Conservation (phyloP, 2,329 filamentous ascomycete genomes). For the Orbilia quercus region DNA sequence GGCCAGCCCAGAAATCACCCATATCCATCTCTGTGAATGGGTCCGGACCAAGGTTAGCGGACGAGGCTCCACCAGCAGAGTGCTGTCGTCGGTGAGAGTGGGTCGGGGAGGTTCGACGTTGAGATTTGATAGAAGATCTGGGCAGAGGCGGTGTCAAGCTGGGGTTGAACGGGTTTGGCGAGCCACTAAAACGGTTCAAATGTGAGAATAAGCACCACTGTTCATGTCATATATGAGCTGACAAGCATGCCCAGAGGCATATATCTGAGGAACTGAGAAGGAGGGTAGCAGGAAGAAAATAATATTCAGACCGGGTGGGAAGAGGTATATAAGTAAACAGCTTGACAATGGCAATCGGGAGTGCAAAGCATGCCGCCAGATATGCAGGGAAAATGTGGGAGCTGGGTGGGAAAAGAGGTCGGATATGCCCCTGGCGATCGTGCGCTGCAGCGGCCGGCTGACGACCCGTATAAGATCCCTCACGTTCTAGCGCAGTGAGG, state of each 20-base stretch:
- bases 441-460: neutral
- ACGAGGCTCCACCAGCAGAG: slow-evolving; percentile 43
- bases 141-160: slow-evolving; percentile 35
- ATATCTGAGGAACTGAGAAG: too few species aligned
- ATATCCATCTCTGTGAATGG: slow-evolving; percentile 52
- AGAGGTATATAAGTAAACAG: neutral
- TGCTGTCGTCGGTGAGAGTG: slow-evolving; percentile 50
- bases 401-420: neutral
- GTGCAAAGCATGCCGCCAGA: slow-evolving; percentile 8
- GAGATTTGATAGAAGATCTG: slow-evolving; percentile 41
- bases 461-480: neutral
- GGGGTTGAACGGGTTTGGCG: slow-evolving; percentile 30
- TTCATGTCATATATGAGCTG: slow-evolving; percentile 22
- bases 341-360: neutral
- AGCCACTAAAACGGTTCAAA: slow-evolving; percentile 20
- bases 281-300: too few species aligned
- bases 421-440: slow-evolving; percentile 42
- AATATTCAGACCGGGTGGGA: too few species aligned
- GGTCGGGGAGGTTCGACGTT: slow-evolving; percentile 35
- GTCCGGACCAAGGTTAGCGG: slow-evolving; percentile 38
- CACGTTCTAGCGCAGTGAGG: neutral
- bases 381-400: slow-evolving; percentile 8
- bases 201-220: slow-evolving; percentile 10
- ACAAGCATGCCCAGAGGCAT: slow-evolving; percentile 7
- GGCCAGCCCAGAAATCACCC: slow-evolving; percentile 40